phyloP scores from a whole-genome alignment of 1,284 basidiomycete species.

The Thelephora terrestris region DNA sequence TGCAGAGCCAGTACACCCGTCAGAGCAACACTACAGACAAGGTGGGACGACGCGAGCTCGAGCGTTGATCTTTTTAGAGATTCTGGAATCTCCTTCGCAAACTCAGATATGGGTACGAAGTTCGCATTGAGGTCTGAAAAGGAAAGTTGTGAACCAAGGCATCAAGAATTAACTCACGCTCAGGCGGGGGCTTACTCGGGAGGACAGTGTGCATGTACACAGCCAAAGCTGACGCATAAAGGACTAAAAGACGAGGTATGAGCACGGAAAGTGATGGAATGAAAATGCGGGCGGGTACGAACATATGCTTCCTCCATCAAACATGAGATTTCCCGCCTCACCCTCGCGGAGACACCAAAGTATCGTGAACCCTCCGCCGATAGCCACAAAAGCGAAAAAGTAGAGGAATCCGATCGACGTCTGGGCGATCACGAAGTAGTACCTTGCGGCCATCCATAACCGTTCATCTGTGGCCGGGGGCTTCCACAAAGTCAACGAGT shows the following conservation, averaged over 20 bases:
- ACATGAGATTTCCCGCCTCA: conserved; percentile 74
- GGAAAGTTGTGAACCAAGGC: conserved; percentile 2
- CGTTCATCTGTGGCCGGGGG: conserved; percentile 64
- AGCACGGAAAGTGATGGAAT: background rate
- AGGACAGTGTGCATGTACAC: conserved; percentile 66
- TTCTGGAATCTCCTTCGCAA: conserved; percentile 32
- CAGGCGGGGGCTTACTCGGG: conserved; percentile 47
- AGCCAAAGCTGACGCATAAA: conserved; percentile 56
- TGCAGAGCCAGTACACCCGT: conserved; percentile 72
- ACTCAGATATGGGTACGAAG: conserved; percentile 35
- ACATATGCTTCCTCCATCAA: conserved; percentile 80
- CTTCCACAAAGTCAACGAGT: conserved; percentile 78
- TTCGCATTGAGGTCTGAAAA: conserved; percentile 40
- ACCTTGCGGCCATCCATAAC: conserved; percentile 68
- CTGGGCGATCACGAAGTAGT: conserved; percentile 66
- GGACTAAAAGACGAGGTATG: conserved; percentile 34
- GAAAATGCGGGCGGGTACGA: conserved; percentile 20
- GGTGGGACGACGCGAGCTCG: conserved; percentile 69
- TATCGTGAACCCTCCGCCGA: conserved; percentile 52
- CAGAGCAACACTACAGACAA: conserved; percentile 73
- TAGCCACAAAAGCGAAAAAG: conserved; percentile 41
- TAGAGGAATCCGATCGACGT: conserved; percentile 46
- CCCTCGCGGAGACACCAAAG: conserved; percentile 69
- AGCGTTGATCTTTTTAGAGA: conserved; percentile 49
- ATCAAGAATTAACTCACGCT: conserved; percentile 1